Base-by-base conservation (phyloP, 176 grass and related monocot species). In the Thalia dealbata region DNA sequence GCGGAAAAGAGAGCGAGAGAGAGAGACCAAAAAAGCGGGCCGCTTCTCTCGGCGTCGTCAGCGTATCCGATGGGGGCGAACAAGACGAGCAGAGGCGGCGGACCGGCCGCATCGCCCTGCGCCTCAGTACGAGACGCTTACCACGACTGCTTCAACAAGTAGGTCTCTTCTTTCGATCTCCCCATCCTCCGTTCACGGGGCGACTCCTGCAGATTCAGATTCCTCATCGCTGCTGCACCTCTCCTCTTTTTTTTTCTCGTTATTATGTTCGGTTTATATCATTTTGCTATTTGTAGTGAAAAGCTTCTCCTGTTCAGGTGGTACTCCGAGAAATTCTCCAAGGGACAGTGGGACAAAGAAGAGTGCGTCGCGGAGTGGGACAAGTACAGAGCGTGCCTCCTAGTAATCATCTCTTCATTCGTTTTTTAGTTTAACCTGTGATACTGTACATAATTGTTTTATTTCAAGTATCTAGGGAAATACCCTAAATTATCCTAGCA, bases 241-340 rank as follows among this genome's bases (percentile, higher is more conserved):
- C 69, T 42, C 52, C 12, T 15, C 0, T 44, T 64, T 7, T 5
- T 10, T 73, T 56, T 3, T 42, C 11, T 56, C 1, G 6, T 38
- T 38, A 38, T 38, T 38, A 2, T 38, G n/a, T 38, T 38, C 4
- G 32, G 32, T 38, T 38, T 38, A 4, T 4, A 38, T 38, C 4
- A 4, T 1, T 1, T 38, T 29, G 45, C 23, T 72, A 2, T 54
- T 14, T 72, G 48, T 10, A 52, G 48, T 28, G 27, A 16, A 50
- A 55, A 22, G 26, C 6, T 28, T 2, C 14, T 28, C 52, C 50
- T 72, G 46, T 59, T 41, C 22, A 85, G 83, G 66, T 96, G 95
- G 95, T 97, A 97, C 80, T 76, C 85, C 16, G 95, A 97, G 10
- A 90, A 96, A 85, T 97, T 97, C 76, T 86, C 95, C 29, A 92